Percentiles rank a stretch among this genome's conserved stretches.
Evolutionary conservation across 768 basidiomycete species (phyloP).

Genomic region (Trametes maxima): DNA sequence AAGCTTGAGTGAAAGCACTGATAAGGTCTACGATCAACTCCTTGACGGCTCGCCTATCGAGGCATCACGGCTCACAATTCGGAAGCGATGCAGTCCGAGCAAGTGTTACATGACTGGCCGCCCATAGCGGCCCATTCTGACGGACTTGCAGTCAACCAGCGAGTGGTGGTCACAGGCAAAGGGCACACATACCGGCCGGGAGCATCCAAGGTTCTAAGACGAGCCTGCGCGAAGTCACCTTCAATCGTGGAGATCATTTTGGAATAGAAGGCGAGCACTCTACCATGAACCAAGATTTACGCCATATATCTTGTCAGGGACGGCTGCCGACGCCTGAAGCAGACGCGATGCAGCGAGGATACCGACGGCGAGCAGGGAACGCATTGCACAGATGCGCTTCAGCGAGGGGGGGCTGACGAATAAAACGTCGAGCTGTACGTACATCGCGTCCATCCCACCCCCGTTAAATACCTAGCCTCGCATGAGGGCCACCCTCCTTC

Average conservation of each 20-base stretch:
- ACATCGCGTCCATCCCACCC: background rate
- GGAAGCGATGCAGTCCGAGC: conserved; percentile 61
- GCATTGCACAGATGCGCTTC: background rate
- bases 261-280: no score
- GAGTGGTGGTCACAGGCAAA: background rate
- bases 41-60: background rate
- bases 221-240: conserved; percentile 48
- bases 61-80: conserved; percentile 56
- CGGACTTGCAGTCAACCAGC: background rate
- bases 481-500: background rate
- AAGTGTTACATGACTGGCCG: conserved; percentile 60
- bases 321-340: conserved; percentile 2
- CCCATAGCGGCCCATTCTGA: conserved; percentile 77
- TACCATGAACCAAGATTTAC: conserved; percentile 74
- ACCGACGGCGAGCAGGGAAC: background rate
- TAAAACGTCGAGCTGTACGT: background rate
- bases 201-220: conserved; percentile 85
- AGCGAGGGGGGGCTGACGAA: background rate
- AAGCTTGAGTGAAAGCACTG: conserved; percentile 63
- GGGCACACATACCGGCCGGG: conserved; percentile 49
- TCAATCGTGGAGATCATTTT: background rate
- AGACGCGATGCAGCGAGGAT: conserved; percentile 1
- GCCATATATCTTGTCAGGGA: conserved; percentile 59
- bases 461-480: background rate
- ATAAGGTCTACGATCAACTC: background rate